phyloP scores from a whole-genome alignment of 2,329 filamentous ascomycete genomes.

The Colletotrichum phormii region DNA sequence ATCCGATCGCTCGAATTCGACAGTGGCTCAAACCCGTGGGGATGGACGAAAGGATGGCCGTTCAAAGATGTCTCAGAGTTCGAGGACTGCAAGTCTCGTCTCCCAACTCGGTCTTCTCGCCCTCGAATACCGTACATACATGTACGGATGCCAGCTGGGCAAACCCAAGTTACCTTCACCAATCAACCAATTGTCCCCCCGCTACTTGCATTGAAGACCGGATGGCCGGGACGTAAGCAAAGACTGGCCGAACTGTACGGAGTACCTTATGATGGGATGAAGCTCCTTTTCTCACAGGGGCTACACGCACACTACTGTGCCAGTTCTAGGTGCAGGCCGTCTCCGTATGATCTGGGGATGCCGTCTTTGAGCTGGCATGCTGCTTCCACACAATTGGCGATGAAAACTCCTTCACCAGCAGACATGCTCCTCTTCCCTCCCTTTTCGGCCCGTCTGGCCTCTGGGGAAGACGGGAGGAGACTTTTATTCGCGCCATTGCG shows the following conservation, averaged over 20 bases:
- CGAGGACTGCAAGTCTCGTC: neutral
- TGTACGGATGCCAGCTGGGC: neutral
- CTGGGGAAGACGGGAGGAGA: neutral
- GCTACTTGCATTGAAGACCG: constrained; percentile 5
- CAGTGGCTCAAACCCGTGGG: neutral
- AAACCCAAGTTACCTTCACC: neutral
- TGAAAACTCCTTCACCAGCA: no score
- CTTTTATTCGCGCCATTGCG: neutral
- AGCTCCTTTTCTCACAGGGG: constrained; percentile 9
- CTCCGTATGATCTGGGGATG: constrained; percentile 20
- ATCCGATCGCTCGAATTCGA: neutral
- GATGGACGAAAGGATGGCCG: neutral
- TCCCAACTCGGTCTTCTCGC: neutral
- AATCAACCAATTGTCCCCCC: neutral
- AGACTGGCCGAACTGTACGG: constrained; percentile 2
- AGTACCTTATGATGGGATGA: neutral
- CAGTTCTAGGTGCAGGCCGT: neutral
- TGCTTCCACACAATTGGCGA: no score
- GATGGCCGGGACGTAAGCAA: neutral
- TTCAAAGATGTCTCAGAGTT: constrained; percentile 18
- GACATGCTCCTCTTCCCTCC: no score
- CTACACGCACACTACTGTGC: constrained; percentile 7
- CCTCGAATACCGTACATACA: no score
- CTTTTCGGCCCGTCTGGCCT: no score
- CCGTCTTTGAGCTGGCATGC: neutral